Conservation (phyloP, 2,329 filamentous ascomycete genomes). For the Grosmannia clavigera region DNA sequence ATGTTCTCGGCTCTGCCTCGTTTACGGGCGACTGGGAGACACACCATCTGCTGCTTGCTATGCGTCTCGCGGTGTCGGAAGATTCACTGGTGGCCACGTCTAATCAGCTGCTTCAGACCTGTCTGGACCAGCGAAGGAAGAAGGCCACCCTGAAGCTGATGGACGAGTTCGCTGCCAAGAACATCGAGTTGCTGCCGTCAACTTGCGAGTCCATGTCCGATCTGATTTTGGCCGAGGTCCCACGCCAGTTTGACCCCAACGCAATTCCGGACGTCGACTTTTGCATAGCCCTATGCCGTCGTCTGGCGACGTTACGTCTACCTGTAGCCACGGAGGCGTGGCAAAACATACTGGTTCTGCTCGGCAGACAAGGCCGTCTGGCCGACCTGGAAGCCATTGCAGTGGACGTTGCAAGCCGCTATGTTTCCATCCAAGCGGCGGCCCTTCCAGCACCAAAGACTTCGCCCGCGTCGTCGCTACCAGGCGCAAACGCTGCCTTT, state of each 20-base stretch:
- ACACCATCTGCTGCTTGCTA: constrained; percentile 30
- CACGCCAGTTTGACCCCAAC: constrained; percentile 12
- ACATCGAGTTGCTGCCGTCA: constrained; percentile 17
- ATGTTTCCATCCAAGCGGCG: constrained; percentile 15
- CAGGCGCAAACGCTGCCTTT: constrained; percentile 23
- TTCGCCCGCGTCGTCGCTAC: background rate
- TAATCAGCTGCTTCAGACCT: constrained; percentile 22
- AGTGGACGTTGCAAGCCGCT: constrained; percentile 29
- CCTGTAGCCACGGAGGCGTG: constrained; percentile 29
- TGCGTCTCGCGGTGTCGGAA: constrained; percentile 24
- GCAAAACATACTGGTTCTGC: constrained; percentile 29
- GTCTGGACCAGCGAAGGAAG: constrained; percentile 16
- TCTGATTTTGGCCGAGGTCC: constrained; percentile 19
- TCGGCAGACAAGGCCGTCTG: constrained; percentile 31
- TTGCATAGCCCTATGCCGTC: constrained; percentile 22
- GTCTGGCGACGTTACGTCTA: constrained; percentile 25
- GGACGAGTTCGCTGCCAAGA: constrained; percentile 23
- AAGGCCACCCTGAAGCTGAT: constrained; percentile 21
- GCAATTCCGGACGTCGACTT: constrained; percentile 16
- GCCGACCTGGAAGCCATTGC: constrained; percentile 32
- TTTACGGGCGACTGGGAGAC: constrained; percentile 27
- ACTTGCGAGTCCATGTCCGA: constrained; percentile 17
- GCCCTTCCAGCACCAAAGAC: background rate
- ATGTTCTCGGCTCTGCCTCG: constrained; percentile 23
- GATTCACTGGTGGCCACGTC: constrained; percentile 18